These are phyloP conservation scores for Volvox carteri DNA, from an alignment of 163 green algal species.

Conservation along the genomic window DNA sequence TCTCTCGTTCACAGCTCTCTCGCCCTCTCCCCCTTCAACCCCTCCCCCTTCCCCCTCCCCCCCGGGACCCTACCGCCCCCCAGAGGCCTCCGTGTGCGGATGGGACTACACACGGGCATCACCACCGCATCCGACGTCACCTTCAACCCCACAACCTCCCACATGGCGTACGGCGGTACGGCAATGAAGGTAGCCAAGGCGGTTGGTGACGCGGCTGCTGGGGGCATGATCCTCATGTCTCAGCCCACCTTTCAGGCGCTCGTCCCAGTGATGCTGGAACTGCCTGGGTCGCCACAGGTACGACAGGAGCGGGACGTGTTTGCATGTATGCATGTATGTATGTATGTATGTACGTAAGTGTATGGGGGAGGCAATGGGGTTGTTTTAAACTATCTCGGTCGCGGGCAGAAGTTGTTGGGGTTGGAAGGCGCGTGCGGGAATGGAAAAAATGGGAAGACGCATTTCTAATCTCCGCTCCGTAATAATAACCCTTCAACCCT, in stretches of 20 bases:
- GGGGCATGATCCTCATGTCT: conserved; percentile 47
- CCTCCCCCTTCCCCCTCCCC: neutral
- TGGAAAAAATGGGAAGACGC: too few species aligned
- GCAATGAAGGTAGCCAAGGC: conserved; percentile 46
- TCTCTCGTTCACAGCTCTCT: too few species aligned
- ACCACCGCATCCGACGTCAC: conserved; percentile 41
- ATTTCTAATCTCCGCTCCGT: too few species aligned
- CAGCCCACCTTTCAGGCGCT: conserved; percentile 50
- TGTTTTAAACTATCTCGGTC: too few species aligned
- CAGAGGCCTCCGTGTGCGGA: conserved; percentile 64
- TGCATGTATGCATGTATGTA: neutral
- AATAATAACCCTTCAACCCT: too few species aligned
- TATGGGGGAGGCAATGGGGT: too few species aligned
- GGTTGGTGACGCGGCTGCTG: conserved; percentile 26
- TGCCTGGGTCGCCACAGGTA: conserved; percentile 42
- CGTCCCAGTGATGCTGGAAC: neutral
- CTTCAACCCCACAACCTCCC: conserved; percentile 52
- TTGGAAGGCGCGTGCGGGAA: too few species aligned
- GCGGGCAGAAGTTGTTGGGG: too few species aligned
- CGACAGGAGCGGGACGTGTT: neutral
- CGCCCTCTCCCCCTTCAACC: too few species aligned
- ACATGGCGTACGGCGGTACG: conserved; percentile 50
- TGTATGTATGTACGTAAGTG: neutral
- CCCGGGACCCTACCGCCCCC: neutral
- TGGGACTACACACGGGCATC: conserved; percentile 66